phyloP scores from a whole-genome alignment of 768 basidiomycete genomes.

The Stropharia rugosoannulata region DNA sequence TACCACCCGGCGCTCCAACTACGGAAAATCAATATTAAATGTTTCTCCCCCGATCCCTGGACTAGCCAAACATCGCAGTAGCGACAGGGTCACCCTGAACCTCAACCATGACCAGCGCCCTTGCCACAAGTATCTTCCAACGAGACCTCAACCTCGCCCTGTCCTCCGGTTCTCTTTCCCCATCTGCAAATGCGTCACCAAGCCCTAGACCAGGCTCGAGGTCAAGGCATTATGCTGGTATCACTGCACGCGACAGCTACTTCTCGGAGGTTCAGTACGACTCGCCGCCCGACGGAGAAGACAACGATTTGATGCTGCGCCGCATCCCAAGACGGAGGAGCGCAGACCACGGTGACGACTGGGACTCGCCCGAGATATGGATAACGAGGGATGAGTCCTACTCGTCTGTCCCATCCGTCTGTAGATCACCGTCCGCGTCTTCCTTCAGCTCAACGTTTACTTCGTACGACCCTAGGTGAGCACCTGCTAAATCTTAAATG shows the following conservation, averaged over 20 bases:
- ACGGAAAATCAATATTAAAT: constrained; percentile 1
- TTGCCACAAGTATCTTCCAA: not conserved
- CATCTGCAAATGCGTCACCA: not conserved
- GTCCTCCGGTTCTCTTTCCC: not conserved
- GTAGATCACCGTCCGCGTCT: constrained; percentile 17
- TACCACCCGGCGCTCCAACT: not conserved
- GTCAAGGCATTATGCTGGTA: not conserved
- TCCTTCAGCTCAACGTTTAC: constrained; percentile 14
- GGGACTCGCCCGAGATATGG: constrained; percentile 18
- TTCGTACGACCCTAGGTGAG: constrained; percentile 6
- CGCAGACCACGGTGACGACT: constrained; percentile 21
- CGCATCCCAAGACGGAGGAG: constrained; percentile 31
- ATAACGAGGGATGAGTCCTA: constrained; percentile 18
- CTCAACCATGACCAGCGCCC: not conserved
- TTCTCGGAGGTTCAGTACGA: constrained; percentile 20
- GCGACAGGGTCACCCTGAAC: not conserved
- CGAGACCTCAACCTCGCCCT: not conserved
- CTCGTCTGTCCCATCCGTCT: constrained; percentile 14
- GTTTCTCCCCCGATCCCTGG: constrained; percentile 18
- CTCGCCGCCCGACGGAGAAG: constrained; percentile 18
- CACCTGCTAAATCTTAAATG: not conserved
- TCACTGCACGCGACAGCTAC: constrained; percentile 7
- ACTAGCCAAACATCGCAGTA: not conserved
- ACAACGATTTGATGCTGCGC: constrained; percentile 23
- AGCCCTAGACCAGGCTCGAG: not conserved